A percentile compares a stretch with the other conserved stretches of the same genome.
Evolutionary conservation across 345 rosid genomes (phyloP).

Genomic region (Gossypium turneri): DNA sequence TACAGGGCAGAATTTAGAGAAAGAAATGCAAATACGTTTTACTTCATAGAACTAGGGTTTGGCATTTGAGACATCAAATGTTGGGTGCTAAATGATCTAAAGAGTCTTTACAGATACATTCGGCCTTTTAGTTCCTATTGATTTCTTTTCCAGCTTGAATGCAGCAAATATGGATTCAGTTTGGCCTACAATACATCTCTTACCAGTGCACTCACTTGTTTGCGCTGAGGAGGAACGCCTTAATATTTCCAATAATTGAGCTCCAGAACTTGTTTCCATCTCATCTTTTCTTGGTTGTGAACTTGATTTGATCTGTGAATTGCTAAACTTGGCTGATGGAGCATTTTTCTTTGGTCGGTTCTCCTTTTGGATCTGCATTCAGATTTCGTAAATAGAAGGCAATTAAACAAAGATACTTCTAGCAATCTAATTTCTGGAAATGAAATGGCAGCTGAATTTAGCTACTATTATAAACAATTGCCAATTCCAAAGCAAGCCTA

Average conservation of each 20-base stretch:
- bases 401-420: background rate
- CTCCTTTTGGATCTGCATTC: conserved; percentile 50
- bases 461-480: background rate
- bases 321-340: conserved; percentile 51
- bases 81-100: background rate
- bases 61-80: background rate
- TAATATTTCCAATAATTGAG: conserved; percentile 61
- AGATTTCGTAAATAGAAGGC: background rate
- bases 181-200: conserved; percentile 31
- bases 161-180: conserved; percentile 74
- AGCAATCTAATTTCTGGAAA: background rate
- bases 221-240: conserved; percentile 54
- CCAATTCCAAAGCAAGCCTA: conserved; percentile 27
- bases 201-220: conserved; percentile 29
- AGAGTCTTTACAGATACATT: background rate
- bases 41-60: background rate
- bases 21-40: background rate
- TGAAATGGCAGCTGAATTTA: background rate
- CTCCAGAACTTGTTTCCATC: conserved; percentile 35
- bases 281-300: conserved; percentile 29
- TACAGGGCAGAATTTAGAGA: background rate
- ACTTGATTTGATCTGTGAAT: conserved; percentile 46
- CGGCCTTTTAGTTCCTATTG: conserved; percentile 24
- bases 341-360: conserved; percentile 41
- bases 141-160: conserved; percentile 62